Conservation (phyloP, 1,139 yeast species). For the Sugiyamaella grinbergsii region DNA sequence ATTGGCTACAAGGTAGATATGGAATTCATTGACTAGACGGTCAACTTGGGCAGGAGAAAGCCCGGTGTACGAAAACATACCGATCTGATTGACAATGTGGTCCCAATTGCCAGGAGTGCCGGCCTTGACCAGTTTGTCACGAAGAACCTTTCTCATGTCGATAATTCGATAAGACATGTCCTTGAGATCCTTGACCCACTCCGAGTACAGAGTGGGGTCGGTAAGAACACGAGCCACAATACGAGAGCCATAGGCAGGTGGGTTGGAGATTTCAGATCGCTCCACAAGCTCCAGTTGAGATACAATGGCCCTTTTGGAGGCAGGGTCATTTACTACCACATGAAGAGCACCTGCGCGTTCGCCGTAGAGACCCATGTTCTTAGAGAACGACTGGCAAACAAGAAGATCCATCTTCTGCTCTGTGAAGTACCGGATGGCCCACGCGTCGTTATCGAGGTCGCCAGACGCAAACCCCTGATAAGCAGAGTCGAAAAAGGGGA, state of each 20-base stretch:
- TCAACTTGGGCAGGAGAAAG: constrained; percentile 69
- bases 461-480: constrained; percentile 95
- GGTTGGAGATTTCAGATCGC: constrained; percentile 88
- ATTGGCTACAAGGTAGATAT: constrained; percentile 81
- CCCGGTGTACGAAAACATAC: constrained; percentile 96
- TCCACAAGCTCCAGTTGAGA: constrained; percentile 80
- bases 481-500: constrained; percentile 87
- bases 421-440: constrained; percentile 49
- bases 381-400: constrained; percentile 90
- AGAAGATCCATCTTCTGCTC: constrained; percentile 54
- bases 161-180: constrained; percentile 77
- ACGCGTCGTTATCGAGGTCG: constrained; percentile 54
- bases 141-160: constrained; percentile 60
- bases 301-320: constrained; percentile 51
- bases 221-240: constrained; percentile 77
- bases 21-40: constrained; percentile 66
- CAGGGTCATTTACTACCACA: constrained; percentile 45
- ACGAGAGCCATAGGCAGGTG: constrained; percentile 92
- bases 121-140: constrained; percentile 55
- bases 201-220: constrained; percentile 58
- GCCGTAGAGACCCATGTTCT: constrained; percentile 96
- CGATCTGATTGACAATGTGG: constrained; percentile 84
- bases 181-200: constrained; percentile 80
- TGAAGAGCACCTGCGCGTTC: constrained; percentile 94
- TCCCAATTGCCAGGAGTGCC: constrained; percentile 74